These are phyloP conservation scores for Venturia nashicola DNA, from an alignment of 2,329 filamentous ascomycete genomes.

Conservation along the genomic window DNA sequence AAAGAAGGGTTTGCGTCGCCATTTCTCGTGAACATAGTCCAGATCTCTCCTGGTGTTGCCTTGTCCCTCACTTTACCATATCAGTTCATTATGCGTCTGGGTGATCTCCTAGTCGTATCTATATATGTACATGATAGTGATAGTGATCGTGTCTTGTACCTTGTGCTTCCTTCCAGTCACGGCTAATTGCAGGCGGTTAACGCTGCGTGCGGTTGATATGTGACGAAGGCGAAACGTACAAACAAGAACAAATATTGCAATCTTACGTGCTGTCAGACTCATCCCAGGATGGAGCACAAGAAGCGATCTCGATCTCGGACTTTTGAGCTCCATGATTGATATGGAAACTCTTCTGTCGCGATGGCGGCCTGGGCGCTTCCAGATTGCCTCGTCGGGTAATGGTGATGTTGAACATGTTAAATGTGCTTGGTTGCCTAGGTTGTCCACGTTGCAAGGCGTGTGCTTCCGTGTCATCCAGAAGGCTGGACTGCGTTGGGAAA, in stretches of 20 bases:
- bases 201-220: neutral
- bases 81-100: neutral
- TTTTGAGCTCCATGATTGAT: neutral
- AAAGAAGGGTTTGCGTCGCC: neutral
- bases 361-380: neutral
- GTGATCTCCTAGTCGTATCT: neutral
- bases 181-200: neutral
- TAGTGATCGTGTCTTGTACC: neutral
- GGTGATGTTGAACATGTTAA: neutral
- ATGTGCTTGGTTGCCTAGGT: neutral
- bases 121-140: neutral
- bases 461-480: neutral
- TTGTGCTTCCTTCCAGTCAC: neutral
- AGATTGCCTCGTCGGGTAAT: neutral
- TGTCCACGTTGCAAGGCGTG: neutral
- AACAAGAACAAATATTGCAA: neutral
- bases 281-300: neutral
- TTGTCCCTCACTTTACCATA: neutral
- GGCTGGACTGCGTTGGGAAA: neutral
- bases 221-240: neutral
- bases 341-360: neutral
- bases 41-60: neutral
- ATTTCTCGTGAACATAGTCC: neutral
- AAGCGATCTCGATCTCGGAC: neutral
- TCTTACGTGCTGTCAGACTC: neutral